Evolutionary conservation across 139 green algal genomes (phyloP).

Genomic region (Chlamydomonas applanata): DNA sequence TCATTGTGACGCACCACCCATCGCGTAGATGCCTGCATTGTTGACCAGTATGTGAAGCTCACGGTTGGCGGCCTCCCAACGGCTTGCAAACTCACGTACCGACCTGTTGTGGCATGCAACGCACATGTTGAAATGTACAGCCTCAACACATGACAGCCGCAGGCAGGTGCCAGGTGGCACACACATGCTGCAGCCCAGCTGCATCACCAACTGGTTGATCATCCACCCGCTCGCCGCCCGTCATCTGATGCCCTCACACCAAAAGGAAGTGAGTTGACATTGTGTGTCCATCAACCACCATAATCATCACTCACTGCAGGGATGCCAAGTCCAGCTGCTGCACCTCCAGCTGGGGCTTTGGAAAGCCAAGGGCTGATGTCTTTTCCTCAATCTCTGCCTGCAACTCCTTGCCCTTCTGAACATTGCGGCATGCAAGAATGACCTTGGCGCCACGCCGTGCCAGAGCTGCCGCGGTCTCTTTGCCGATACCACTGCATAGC

Average conservation of each 20-base stretch:
- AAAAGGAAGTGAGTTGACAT: too few relatives aligned
- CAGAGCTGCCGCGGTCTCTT: conserved; percentile 65
- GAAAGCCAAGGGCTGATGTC: not conserved
- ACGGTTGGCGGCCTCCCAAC: conserved; percentile 49
- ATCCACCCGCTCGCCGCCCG: not conserved
- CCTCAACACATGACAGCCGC: not conserved
- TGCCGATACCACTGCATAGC: conserved; percentile 71
- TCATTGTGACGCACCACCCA: conserved; percentile 57
- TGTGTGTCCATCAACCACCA: too few relatives aligned
- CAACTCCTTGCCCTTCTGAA: conserved; percentile 45
- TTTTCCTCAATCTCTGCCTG: conserved; percentile 34
- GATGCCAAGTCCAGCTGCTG: conserved; percentile 73
- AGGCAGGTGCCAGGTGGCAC: too few relatives aligned
- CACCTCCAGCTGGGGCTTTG: conserved; percentile 43
- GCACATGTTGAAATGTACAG: not conserved
- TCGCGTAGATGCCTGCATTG: conserved; percentile 85
- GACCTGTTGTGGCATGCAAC: conserved; percentile 30
- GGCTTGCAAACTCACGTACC: conserved; percentile 62
- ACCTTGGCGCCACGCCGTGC: conserved; percentile 55
- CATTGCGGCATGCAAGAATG: conserved; percentile 74
- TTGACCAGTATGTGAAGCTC: conserved; percentile 86
- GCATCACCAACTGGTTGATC: not conserved
- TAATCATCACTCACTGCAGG: conserved; percentile 42
- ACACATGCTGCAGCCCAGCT: not conserved
- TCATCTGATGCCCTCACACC: not conserved